Evolutionary conservation across 495 filamentous ascomycete species (phyloP).

Genomic region (Penicillium goetzii): DNA sequence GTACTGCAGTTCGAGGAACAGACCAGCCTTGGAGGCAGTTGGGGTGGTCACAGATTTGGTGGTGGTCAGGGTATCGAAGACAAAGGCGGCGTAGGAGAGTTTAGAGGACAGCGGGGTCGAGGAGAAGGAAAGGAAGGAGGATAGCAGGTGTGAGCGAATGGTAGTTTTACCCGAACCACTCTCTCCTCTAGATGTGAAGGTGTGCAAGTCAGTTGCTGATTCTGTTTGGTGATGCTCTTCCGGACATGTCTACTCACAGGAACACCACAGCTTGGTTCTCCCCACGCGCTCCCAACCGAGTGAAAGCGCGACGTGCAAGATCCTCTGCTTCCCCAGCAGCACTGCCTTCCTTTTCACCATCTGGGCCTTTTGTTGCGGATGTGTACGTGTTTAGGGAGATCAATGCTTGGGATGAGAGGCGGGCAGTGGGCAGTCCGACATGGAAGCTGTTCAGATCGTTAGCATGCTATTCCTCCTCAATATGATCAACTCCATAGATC

Average conservation of each 20-base stretch:
- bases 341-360: constrained; percentile 85
- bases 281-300: constrained; percentile 80
- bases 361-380: constrained; percentile 80
- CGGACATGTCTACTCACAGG: constrained; percentile 63
- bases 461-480: constrained; percentile 12
- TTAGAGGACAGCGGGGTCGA: constrained; percentile 92
- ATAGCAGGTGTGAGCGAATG: constrained; percentile 82
- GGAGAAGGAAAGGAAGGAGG: constrained; percentile 80
- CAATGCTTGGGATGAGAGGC: constrained; percentile 86
- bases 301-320: constrained; percentile 80
- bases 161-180: constrained; percentile 96
- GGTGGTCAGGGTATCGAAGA: constrained; percentile 94
- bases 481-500: neutral
- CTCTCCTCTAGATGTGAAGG: constrained; percentile 68
- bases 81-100: constrained; percentile 87
- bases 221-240: no score
- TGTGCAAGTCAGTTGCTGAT: constrained; percentile 11
- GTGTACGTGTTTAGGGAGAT: constrained; percentile 93
- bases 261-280: constrained; percentile 95
- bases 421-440: constrained; percentile 81
- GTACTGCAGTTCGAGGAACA: constrained; percentile 95
- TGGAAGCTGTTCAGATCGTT: constrained; percentile 64
- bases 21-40: constrained; percentile 90
- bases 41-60: constrained; percentile 97
- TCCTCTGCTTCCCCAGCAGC: constrained; percentile 88